Conservation (phyloP, 768 basidiomycete species). For the Lactarius psammicola region DNA sequence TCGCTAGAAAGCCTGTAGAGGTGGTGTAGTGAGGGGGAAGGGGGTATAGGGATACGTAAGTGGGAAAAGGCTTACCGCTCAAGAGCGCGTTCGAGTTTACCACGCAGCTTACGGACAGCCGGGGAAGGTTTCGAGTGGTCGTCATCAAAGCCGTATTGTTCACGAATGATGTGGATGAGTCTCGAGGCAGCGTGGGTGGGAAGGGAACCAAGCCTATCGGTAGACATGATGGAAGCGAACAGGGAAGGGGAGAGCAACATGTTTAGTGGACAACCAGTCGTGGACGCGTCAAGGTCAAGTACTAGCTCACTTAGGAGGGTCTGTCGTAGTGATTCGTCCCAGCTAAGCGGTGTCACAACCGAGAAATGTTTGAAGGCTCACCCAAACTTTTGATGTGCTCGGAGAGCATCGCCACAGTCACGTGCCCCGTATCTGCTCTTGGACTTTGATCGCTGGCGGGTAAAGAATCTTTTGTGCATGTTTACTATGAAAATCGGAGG, state of each 20-base stretch:
- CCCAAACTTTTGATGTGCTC: too few species aligned
- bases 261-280: not conserved
- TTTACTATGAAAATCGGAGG: not conserved
- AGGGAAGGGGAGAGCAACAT: not conserved
- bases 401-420: too few species aligned
- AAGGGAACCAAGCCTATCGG: too few species aligned
- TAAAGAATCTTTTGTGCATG: too few species aligned
- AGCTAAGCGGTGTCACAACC: too few species aligned
- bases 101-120: constrained; percentile 13
- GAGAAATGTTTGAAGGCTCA: too few species aligned
- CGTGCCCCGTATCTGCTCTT: too few species aligned
- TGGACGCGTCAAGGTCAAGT: too few species aligned
- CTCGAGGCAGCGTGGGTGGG: not conserved
- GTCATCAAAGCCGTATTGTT: constrained; percentile 19
- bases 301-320: too few species aligned
- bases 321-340: too few species aligned
- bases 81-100: constrained; percentile 27
- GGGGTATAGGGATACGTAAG: not conserved
- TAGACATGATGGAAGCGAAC: constrained; percentile 2
- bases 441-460: too few species aligned
- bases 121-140: not conserved
- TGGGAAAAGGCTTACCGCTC: constrained; percentile 19
- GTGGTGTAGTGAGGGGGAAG: not conserved
- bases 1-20: constrained; percentile 30
- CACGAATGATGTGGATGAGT: constrained; percentile 18